Evolutionary conservation across 75 land plant species (phyloP).

Genomic region (Picea sitchensis): DNA sequence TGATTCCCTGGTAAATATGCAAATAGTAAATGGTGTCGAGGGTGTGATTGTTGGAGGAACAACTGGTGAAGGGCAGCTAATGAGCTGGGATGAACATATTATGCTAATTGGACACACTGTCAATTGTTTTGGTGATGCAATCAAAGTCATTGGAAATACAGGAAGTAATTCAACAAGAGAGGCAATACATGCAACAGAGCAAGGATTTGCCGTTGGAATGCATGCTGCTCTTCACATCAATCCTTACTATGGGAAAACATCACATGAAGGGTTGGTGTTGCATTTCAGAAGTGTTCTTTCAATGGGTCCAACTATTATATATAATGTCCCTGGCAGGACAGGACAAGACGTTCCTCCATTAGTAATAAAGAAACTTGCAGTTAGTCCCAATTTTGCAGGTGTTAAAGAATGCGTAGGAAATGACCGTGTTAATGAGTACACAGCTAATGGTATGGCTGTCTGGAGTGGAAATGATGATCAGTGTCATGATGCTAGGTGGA

Average conservation of each 20-base stretch:
- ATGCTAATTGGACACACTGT: slow-evolving; percentile 89
- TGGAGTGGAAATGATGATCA: slow-evolving; percentile 94
- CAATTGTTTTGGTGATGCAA: slow-evolving; percentile 60
- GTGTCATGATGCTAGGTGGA: slow-evolving; percentile 91
- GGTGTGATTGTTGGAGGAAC: slow-evolving; percentile 88
- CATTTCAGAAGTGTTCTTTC: slow-evolving; percentile 67
- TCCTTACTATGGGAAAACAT: slow-evolving; percentile 92
- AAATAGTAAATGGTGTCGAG: slow-evolving; percentile 70
- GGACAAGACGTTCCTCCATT: slow-evolving; percentile 79
- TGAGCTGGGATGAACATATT: slow-evolving; percentile 94
- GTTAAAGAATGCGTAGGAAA: slow-evolving; percentile 85
- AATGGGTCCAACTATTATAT: slow-evolving; percentile 76
- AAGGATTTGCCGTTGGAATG: slow-evolving; percentile 90
- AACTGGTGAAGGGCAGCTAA: slow-evolving; percentile 89
- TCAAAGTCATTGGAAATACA: slow-evolving; percentile 88
- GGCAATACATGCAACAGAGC: slow-evolving; percentile 86
- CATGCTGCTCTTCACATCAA: slow-evolving; percentile 86
- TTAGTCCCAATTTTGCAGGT: slow-evolving; percentile 59
- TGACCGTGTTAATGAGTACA: slow-evolving; percentile 52
- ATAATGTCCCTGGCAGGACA: slow-evolving; percentile 82
- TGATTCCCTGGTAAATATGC: slow-evolving; percentile 57
- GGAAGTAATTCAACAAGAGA: slow-evolving; percentile 91
- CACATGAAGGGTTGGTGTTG: slow-evolving; percentile 47
- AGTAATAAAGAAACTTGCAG: slow-evolving; percentile 44
- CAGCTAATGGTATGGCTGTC: slow-evolving; percentile 45